phyloP scores from a whole-genome alignment of 2,329 filamentous ascomycete species.

The Diplocarpon mali region DNA sequence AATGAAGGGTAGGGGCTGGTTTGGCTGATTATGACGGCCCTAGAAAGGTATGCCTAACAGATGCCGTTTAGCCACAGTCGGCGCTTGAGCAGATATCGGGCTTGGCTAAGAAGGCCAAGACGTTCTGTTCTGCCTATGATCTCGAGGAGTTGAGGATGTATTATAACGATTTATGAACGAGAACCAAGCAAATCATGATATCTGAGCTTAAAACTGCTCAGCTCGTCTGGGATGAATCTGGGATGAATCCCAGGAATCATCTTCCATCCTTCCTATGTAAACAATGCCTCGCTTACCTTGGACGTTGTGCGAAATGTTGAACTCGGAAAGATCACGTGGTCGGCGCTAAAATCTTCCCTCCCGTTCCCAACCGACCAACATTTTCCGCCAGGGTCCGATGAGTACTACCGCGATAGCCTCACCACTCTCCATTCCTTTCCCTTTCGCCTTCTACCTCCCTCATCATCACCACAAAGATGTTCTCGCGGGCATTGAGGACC shows the following conservation, averaged over 20 bases:
- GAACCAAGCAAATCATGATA: background rate
- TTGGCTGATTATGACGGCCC: no score
- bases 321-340: constrained; percentile 1
- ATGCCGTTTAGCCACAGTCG: no score
- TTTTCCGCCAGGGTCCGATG: constrained; percentile 7
- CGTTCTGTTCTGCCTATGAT: background rate
- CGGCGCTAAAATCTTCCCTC: background rate
- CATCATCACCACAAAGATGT: constrained; percentile 40
- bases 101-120: background rate
- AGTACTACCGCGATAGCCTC: constrained; percentile 6
- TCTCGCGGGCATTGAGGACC: constrained; percentile 58
- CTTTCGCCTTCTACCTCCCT: background rate
- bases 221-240: no score
- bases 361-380: constrained; percentile 9
- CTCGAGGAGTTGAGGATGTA: background rate
- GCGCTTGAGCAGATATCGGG: background rate
- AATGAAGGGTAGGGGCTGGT: background rate
- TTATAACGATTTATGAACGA: background rate
- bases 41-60: no score
- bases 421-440: constrained; percentile 7
- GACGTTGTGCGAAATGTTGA: constrained; percentile 1
- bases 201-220: no score
- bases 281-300: background rate
- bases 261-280: no score
- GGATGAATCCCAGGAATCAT: no score